A percentile compares a stretch with the other conserved stretches of the same genome.
Evolutionary conservation across 345 rosid species (phyloP).

Genomic region (Psidium friedrichsthalianum): DNA sequence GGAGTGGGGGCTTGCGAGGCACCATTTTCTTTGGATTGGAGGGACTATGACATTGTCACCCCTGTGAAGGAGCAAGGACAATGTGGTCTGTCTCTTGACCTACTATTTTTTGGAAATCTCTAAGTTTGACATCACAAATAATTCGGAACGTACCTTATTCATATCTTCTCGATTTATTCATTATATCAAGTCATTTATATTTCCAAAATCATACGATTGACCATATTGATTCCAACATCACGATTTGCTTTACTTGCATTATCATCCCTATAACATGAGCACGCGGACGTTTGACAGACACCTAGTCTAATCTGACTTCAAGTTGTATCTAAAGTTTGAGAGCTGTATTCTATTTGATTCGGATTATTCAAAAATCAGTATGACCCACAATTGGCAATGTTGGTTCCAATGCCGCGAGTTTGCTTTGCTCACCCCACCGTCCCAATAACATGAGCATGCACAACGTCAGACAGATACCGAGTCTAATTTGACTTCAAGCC

Average conservation of each 20-base stretch:
- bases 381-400: background rate
- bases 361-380: background rate
- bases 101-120: background rate
- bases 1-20: conserved; percentile 22
- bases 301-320: too few relatives aligned
- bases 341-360: too few relatives aligned
- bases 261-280: too few relatives aligned
- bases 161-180: background rate
- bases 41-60: conserved; percentile 41
- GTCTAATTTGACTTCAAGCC: background rate
- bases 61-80: conserved; percentile 41
- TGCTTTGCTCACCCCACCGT: background rate
- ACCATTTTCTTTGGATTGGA: conserved; percentile 53
- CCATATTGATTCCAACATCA: too few relatives aligned
- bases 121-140: background rate
- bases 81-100: conserved; percentile 27
- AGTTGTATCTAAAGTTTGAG: too few relatives aligned
- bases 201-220: background rate
- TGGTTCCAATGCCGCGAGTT: background rate
- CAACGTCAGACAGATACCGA: background rate
- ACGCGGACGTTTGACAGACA: too few relatives aligned
- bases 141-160: background rate
- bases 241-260: too few relatives aligned
- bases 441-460: background rate
- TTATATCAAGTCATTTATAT: background rate